Evolutionary conservation across 352 stramenopile species (phyloP), one percentile per base, ranked within the genome.

Genomic region (Phytophthora europaea): DNA sequence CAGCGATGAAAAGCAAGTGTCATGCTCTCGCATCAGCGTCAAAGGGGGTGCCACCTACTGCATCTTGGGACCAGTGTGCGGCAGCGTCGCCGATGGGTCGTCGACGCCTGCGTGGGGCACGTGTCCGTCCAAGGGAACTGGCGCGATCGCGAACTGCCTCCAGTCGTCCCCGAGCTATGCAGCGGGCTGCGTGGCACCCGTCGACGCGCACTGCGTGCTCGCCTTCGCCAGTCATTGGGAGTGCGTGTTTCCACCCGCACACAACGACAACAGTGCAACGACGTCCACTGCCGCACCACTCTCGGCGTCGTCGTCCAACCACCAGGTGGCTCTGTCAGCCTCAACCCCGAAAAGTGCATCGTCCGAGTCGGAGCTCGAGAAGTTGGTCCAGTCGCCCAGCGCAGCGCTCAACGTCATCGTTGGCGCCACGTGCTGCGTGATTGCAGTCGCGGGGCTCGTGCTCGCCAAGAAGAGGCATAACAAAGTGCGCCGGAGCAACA

Each of bases 21-120:
- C 38, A 16, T 90, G 83, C 62, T 74, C 58, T 2, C 40, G 54
- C n/a, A 70, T 90, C 36, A 80, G 56, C 15, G 70, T 90, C 47
- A 64, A 70, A 43, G 79, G 70, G 1, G 79, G 86, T 52, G 75
- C 79, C 13, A 86, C 79, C 3, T 90, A 85, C 54, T 90, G 83
- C 64, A 77, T 89, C 23, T 38, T 67, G 13, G 83, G 80, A 16
- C 61, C 65, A 1, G 69, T 88, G 18, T 91, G 83, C 54, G 77
- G 67, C 43, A 73, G 45, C 8, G 33, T 31, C 10, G 69, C 34
- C 13, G 28, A 58, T 23, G 50, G 16, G 2, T 61, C 73, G 22
- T 23, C 47, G 6, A 73, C 72, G 20, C 12, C 54, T 33, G n/a
- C 18, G 10, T 50, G 57, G 12, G 65, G 64, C 23, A 51, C 22